Conservation (phyloP, 2,329 filamentous ascomycete species). For the Phaeosphaeriaceae sp. region DNA sequence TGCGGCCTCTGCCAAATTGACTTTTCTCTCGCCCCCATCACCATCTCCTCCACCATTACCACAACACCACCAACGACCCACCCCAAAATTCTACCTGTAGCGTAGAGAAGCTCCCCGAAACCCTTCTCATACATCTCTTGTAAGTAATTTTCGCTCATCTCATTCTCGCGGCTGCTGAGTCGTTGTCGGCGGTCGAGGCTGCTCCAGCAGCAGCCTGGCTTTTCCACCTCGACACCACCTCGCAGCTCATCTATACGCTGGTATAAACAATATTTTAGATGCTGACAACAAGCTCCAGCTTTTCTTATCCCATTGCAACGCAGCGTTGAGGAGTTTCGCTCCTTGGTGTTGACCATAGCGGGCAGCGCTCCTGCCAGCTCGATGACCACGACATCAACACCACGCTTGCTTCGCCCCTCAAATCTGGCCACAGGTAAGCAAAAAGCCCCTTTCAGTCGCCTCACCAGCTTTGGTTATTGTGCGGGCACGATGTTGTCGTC, state of each 20-base stretch:
- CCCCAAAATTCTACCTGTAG: neutral
- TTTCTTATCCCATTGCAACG: neutral
- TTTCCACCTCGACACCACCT: neutral
- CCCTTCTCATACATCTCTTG: neutral
- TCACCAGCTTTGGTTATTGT: neutral
- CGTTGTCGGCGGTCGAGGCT: neutral
- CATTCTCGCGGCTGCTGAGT: neutral
- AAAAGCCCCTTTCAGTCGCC: neutral
- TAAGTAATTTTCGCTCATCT: neutral
- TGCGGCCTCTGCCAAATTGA: constrained; percentile 1
- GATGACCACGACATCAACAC: neutral
- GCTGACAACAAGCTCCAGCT: neutral
- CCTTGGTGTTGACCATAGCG: neutral
- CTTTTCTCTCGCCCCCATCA: constrained; percentile 2
- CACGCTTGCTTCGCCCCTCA: neutral
- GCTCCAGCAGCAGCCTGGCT: neutral
- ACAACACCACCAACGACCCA: constrained; percentile 3
- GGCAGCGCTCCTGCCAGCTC: neutral
- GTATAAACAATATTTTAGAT: neutral
- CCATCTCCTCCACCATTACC: constrained; percentile 6
- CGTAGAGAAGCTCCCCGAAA: neutral
- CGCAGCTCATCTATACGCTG: neutral
- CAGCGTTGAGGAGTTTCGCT: neutral
- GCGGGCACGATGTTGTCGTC: neutral
- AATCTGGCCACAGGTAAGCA: neutral